phyloP scores from a whole-genome alignment of 208 protist genomes.

The Acanthamoeba castellanii region DNA sequence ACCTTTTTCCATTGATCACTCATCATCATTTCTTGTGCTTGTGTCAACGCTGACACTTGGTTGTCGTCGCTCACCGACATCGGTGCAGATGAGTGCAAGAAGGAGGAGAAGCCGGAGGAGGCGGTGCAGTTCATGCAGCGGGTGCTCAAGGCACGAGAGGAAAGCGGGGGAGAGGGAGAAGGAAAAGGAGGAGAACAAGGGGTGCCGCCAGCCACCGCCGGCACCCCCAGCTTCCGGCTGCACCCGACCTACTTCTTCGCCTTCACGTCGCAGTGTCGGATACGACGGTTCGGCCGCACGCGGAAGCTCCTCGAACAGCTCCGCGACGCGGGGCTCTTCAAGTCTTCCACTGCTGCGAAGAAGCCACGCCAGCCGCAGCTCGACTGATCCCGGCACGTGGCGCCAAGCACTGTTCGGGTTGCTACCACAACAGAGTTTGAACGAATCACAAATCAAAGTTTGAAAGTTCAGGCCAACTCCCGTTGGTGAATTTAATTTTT shows the following conservation, averaged over 20 bases:
- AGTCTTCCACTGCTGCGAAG: not conserved
- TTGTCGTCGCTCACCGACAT: too few relatives aligned
- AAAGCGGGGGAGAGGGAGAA: not conserved
- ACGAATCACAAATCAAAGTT: too few relatives aligned
- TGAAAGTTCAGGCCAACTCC: too few relatives aligned
- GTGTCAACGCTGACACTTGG: not conserved
- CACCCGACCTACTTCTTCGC: not conserved
- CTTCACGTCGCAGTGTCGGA: not conserved
- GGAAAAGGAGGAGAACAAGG: too few relatives aligned
- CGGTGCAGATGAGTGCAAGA: not conserved
- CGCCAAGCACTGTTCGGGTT: too few relatives aligned
- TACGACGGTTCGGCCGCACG: not conserved
- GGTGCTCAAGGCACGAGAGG: not conserved
- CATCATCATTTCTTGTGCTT: not conserved
- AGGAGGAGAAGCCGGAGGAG: not conserved
- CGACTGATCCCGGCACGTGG: too few relatives aligned
- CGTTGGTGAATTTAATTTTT: too few relatives aligned
- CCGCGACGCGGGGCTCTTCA: not conserved
- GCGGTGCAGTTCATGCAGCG: constrained; percentile 3
- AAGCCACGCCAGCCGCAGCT: not conserved
- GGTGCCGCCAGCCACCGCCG: too few relatives aligned
- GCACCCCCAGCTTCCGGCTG: not conserved
- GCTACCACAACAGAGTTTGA: too few relatives aligned
- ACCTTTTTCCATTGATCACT: not conserved
- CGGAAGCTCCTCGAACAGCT: not conserved